A percentile compares a stretch with the other conserved stretches of the same genome.
These are phyloP conservation scores for Pythium sukuiense DNA, from an alignment of 352 stramenopile genomes.

Conservation along the genomic window DNA sequence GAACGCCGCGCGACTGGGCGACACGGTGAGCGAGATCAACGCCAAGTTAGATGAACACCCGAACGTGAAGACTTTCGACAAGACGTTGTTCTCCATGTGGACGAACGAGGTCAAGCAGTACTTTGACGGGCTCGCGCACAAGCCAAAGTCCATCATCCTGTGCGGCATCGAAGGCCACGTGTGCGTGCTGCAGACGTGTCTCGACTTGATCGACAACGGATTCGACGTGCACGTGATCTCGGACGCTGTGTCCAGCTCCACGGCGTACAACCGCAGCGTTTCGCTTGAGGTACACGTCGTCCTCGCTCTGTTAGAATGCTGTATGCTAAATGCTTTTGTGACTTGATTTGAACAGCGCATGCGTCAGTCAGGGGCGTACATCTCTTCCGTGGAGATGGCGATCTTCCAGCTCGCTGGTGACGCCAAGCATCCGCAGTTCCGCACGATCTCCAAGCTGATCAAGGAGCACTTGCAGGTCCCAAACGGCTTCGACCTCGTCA, in stretches of 20 bases:
- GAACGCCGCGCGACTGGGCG: slow-evolving; percentile 94
- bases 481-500: slow-evolving; percentile 55
- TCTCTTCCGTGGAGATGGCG: slow-evolving; percentile 95
- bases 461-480: slow-evolving; percentile 87
- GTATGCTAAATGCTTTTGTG: neutral
- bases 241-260: slow-evolving; percentile 93
- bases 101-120: slow-evolving; percentile 90
- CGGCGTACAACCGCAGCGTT: slow-evolving; percentile 89
- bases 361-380: slow-evolving; percentile 90
- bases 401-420: slow-evolving; percentile 95
- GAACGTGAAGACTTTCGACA: slow-evolving; percentile 90
- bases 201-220: slow-evolving; percentile 95
- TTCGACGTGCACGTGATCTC: slow-evolving; percentile 97
- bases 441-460: slow-evolving; percentile 91
- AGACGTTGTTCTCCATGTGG: slow-evolving; percentile 98
- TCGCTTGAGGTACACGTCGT: slow-evolving; percentile 68
- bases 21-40: slow-evolving; percentile 80
- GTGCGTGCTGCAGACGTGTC: slow-evolving; percentile 94
- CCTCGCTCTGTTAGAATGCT: no score
- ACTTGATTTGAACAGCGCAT: slow-evolving; percentile 67
- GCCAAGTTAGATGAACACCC: slow-evolving; percentile 46
- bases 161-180: slow-evolving; percentile 97
- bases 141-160: slow-evolving; percentile 89
- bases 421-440: slow-evolving; percentile 93
- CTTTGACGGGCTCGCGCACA: slow-evolving; percentile 45